A percentile compares a stretch with the other conserved stretches of the same genome.
Conservation (phyloP, 495 filamentous ascomycete genomes). For the Talaromyces ruber region DNA sequence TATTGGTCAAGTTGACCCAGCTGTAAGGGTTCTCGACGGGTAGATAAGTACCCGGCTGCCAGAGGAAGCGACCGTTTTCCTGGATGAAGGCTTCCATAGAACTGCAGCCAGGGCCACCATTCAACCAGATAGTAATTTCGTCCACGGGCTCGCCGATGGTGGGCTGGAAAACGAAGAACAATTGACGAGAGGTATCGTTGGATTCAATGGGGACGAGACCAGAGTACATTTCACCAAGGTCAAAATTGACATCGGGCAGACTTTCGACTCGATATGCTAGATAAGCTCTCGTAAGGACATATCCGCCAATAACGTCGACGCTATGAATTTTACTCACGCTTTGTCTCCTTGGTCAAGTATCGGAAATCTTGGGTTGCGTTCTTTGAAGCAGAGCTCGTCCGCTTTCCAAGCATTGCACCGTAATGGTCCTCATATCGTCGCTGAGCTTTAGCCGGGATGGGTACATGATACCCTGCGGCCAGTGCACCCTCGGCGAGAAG, state of each 20-base stretch:
- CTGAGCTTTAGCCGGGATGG: slow-evolving; percentile 50
- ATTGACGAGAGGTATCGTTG: slow-evolving; percentile 33
- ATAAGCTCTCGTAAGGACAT: neutral
- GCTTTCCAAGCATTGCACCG: slow-evolving; percentile 70
- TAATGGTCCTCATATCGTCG: slow-evolving; percentile 2
- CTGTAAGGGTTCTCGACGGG: slow-evolving; percentile 58
- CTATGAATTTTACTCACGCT: slow-evolving; percentile 16
- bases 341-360: slow-evolving; percentile 26
- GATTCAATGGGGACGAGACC: slow-evolving; percentile 63
- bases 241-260: slow-evolving; percentile 64
- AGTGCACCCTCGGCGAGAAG: slow-evolving; percentile 17
- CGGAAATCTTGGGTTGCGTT: slow-evolving; percentile 21
- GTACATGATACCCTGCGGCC: slow-evolving; percentile 20
- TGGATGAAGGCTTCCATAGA: slow-evolving; percentile 63
- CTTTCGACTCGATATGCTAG: slow-evolving; percentile 57
- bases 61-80: slow-evolving; percentile 70
- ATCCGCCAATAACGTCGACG: neutral
- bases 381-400: slow-evolving; percentile 31
- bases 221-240: slow-evolving; percentile 69
- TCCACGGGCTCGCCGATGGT: slow-evolving; percentile 43
- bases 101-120: slow-evolving; percentile 63
- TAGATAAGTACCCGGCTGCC: slow-evolving; percentile 58
- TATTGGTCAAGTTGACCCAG: slow-evolving; percentile 69
- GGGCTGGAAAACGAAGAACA: slow-evolving; percentile 47
- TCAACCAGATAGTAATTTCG: slow-evolving; percentile 65